Evolutionary conservation across 768 basidiomycete species (phyloP).

Genomic region (Termitomyces sp.): DNA sequence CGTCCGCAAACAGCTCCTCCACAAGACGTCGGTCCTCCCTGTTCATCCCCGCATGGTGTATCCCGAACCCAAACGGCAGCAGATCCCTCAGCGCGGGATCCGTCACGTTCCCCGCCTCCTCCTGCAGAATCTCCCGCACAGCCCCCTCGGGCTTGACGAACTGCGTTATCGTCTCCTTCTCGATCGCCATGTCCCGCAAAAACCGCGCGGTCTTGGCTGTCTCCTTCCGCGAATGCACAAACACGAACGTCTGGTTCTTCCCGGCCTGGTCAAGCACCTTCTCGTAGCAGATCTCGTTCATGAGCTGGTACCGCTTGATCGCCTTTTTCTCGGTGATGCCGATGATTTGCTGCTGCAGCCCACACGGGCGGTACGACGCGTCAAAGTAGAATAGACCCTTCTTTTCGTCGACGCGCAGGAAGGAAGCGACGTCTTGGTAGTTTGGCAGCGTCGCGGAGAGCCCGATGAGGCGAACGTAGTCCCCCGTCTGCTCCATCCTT

Average conservation of each 20-base stretch:
- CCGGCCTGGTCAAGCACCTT: constrained; percentile 89
- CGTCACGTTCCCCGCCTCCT: constrained; percentile 78
- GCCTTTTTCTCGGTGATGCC: constrained; percentile 99
- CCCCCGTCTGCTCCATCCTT: constrained; percentile 89
- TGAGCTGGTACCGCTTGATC: constrained; percentile 96
- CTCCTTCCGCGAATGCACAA: constrained; percentile 98
- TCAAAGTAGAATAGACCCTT: constrained; percentile 98
- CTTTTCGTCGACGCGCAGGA: constrained; percentile 88
- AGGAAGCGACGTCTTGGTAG: constrained; percentile 95
- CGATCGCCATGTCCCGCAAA: constrained; percentile 90
- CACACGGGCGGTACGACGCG: constrained; percentile 88
- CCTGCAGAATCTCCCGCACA: constrained; percentile 81
- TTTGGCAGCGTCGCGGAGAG: constrained; percentile 98
- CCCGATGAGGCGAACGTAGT: constrained; percentile 91
- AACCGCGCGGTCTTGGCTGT: constrained; percentile 96
- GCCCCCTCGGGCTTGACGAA: constrained; percentile 94
- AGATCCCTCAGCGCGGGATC: constrained; percentile 84
- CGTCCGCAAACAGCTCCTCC: constrained; percentile 91
- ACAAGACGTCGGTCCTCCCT: constrained; percentile 86
- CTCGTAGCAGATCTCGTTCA: constrained; percentile 99
- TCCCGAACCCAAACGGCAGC: constrained; percentile 93
- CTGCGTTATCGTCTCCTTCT: constrained; percentile 93
- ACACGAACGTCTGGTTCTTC: constrained; percentile 91
- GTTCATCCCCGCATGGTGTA: constrained; percentile 97
- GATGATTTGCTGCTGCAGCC: constrained; percentile 93